Evolutionary conservation across 495 filamentous ascomycete species (phyloP).

Genomic region (Penicillium silybi): DNA sequence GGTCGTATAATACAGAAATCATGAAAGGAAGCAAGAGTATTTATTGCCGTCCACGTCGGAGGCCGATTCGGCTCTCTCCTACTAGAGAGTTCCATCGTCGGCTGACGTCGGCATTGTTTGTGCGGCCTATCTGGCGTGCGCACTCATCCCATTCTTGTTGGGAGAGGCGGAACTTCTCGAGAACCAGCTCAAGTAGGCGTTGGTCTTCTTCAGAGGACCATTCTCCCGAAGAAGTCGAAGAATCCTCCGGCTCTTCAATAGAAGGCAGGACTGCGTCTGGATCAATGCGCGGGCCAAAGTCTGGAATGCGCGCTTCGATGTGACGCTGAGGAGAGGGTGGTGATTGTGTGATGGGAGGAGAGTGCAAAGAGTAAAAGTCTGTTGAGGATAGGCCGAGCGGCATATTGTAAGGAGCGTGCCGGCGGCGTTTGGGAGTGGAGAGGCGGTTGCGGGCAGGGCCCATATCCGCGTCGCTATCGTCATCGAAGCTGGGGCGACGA

Average conservation of each 20-base stretch:
- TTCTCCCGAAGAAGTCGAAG: conserved; percentile 21
- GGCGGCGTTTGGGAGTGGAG: conserved; percentile 64
- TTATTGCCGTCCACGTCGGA: conserved; percentile 40
- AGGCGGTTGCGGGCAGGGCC: conserved; percentile 34
- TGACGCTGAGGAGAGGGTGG: conserved; percentile 31
- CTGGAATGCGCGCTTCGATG: conserved; percentile 6
- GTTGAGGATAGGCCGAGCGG: conserved; percentile 62
- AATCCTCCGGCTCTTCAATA: conserved; percentile 32
- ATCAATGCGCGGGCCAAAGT: conserved; percentile 15
- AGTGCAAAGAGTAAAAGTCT: conserved; percentile 59
- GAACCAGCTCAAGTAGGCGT: conserved; percentile 65
- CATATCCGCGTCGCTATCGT: conserved; percentile 43
- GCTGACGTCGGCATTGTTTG: conserved; percentile 61
- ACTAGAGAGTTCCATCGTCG: conserved; percentile 65
- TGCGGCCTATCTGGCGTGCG: conserved; percentile 58
- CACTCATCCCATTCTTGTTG: conserved; percentile 78
- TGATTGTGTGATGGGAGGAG: conserved; percentile 38
- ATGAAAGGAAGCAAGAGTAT: conserved; percentile 3
- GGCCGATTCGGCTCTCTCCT: conserved; percentile 55
- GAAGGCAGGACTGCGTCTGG: conserved; percentile 40
- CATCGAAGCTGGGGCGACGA: conserved; percentile 47
- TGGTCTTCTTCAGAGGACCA: conserved; percentile 70
- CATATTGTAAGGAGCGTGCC: conserved; percentile 61
- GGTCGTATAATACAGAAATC: conserved; percentile 24
- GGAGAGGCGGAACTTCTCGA: conserved; percentile 69